A percentile compares a stretch with the other conserved stretches of the same genome.
phyloP scores from a whole-genome alignment of 805 yeast genomes.

The Spathaspora girioi region DNA sequence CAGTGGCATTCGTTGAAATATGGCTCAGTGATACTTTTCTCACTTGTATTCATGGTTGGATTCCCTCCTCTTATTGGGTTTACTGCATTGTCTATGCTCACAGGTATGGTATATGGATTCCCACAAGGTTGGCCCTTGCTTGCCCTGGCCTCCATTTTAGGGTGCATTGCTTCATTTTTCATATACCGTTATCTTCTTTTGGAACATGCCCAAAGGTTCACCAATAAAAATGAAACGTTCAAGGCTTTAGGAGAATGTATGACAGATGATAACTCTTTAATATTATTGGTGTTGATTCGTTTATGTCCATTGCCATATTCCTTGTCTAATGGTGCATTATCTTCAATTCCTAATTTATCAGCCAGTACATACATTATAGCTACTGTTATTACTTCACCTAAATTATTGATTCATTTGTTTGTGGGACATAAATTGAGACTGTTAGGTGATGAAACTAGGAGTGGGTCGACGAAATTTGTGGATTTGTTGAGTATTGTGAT shows the following conservation, averaged over 20 bases:
- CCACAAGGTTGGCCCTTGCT: slow-evolving; percentile 75
- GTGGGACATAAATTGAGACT: slow-evolving; percentile 72
- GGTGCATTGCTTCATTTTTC: slow-evolving; percentile 73
- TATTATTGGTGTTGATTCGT: slow-evolving; percentile 67
- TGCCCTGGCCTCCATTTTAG: slow-evolving; percentile 63
- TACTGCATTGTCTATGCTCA: slow-evolving; percentile 57
- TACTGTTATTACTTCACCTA: slow-evolving; percentile 75
- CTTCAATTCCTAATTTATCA: slow-evolving; percentile 76
- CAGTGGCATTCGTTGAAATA: slow-evolving; percentile 35
- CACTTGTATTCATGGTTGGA: slow-evolving; percentile 59
- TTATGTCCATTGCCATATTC: slow-evolving; percentile 94
- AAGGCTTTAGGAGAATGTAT: slow-evolving; percentile 72
- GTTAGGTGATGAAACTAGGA: slow-evolving; percentile 55
- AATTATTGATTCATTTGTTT: slow-evolving; percentile 69
- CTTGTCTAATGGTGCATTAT: slow-evolving; percentile 86
- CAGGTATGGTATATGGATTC: slow-evolving; percentile 84
- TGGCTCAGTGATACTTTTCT: slow-evolving; percentile 47
- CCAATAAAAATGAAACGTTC: slow-evolving; percentile 59
- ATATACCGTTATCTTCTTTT: slow-evolving; percentile 58
- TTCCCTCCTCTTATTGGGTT: slow-evolving; percentile 93
- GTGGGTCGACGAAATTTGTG: slow-evolving; percentile 48
- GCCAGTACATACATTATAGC: slow-evolving; percentile 64
- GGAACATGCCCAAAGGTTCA: slow-evolving; percentile 55
- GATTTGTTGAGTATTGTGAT: slow-evolving; percentile 60
- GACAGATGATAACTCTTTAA: slow-evolving; percentile 60